Percentiles rank a stretch among this genome's conserved stretches.
phyloP scores from a whole-genome alignment of 441 rosid species.

The Erysimum cheiri region DNA sequence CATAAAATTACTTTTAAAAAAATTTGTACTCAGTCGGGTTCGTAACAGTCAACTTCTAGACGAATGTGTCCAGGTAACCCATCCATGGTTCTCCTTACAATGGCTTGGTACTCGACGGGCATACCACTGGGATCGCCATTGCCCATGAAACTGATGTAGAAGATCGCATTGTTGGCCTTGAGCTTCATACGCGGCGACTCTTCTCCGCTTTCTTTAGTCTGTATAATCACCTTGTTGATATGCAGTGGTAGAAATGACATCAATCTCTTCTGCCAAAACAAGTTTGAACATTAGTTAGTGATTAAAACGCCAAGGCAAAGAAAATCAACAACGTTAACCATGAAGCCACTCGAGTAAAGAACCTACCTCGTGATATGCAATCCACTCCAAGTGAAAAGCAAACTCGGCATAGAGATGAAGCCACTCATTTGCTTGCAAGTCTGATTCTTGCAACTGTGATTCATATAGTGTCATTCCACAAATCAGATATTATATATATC shows the following conservation, averaged over 20 bases:
- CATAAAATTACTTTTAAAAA: too few species aligned
- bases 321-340: too few species aligned
- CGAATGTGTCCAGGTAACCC: constrained; percentile 18
- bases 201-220: neutral
- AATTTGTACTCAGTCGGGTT: neutral
- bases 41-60: constrained; percentile 12
- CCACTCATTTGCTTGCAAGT: constrained; percentile 15
- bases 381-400: neutral
- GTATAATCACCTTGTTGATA: neutral
- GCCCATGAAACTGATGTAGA: constrained; percentile 22
- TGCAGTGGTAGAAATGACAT: neutral
- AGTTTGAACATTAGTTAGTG: too few species aligned
- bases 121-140: constrained; percentile 18
- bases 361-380: neutral
- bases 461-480: neutral
- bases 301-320: too few species aligned
- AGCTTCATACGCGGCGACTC: neutral
- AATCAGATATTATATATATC: neutral
- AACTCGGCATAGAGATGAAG: constrained; percentile 8
- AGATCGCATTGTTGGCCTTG: constrained; percentile 24
- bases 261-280: too few species aligned
- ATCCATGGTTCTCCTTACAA: constrained; percentile 35
- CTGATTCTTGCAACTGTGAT: neutral
- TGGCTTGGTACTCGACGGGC: constrained; percentile 5
- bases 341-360: neutral